phyloP scores from a whole-genome alignment of 345 rosid genomes.

The Raphanus raphanistrum region DNA sequence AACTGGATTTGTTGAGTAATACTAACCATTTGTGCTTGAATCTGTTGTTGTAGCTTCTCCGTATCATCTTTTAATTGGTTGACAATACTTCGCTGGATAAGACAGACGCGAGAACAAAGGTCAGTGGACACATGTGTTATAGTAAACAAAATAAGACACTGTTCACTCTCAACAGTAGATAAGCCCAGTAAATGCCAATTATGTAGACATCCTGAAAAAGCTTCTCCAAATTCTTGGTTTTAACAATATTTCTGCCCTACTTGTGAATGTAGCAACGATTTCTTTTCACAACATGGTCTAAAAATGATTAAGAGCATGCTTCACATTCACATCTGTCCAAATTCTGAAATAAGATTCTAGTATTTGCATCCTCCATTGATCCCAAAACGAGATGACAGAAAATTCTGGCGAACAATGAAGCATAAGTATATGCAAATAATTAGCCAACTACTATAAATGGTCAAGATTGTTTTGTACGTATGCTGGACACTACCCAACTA shows the following conservation, averaged over 20 bases:
- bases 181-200: constrained; percentile 10
- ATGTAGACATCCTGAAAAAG: constrained; percentile 6
- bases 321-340: background rate
- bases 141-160: constrained; percentile 1
- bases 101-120: constrained; percentile 20
- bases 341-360: constrained; percentile 13
- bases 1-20: constrained; percentile 9
- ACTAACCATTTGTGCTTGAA: constrained; percentile 77
- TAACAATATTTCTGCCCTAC: constrained; percentile 12
- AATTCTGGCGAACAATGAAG: constrained; percentile 7
- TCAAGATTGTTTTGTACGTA: constrained; percentile 11
- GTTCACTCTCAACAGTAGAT: constrained; percentile 9
- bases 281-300: background rate
- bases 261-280: constrained; percentile 21
- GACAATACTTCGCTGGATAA: constrained; percentile 78
- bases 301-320: background rate
- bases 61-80: constrained; percentile 90
- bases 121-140: background rate
- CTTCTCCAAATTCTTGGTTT: background rate
- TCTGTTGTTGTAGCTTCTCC: constrained; percentile 79
- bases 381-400: constrained; percentile 22
- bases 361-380: constrained; percentile 17
- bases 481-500: constrained; percentile 6
- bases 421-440: constrained; percentile 8
- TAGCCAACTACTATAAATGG: background rate